Percentiles rank a stretch among this genome's conserved stretches.
phyloP scores from a whole-genome alignment of 495 filamentous ascomycete genomes.

The Viridothelium virens region DNA sequence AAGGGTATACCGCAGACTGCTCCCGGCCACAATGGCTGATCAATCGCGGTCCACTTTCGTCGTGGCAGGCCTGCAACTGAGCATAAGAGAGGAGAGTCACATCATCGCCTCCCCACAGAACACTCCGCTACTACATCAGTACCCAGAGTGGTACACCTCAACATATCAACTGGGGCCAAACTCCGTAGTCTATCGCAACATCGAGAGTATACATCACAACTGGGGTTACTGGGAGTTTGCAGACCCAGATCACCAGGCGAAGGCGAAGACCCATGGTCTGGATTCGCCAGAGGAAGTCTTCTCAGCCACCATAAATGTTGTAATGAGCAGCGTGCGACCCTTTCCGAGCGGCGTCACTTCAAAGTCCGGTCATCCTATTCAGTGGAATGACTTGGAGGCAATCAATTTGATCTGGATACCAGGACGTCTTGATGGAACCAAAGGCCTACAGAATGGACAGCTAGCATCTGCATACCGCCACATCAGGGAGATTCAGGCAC shows the following conservation, averaged over 20 bases:
- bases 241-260: neutral
- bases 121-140: neutral
- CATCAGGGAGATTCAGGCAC: neutral
- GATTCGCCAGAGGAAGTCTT: neutral
- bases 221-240: slow-evolving; percentile 8
- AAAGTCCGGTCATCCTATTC: neutral
- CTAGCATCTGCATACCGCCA: neutral
- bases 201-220: neutral
- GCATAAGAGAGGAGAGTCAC: neutral
- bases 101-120: neutral
- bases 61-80: too few relatives aligned
- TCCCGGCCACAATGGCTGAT: too few relatives aligned
- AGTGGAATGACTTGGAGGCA: neutral
- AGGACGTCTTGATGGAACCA: slow-evolving; percentile 6
- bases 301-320: too few relatives aligned
- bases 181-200: neutral
- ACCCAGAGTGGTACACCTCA: neutral
- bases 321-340: too few relatives aligned
- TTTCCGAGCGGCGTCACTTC: neutral
- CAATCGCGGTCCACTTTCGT: too few relatives aligned
- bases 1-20: too few relatives aligned
- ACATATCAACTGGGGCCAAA: neutral
- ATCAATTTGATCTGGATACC: neutral
- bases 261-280: neutral
- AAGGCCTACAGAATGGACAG: slow-evolving; percentile 1